A percentile compares a stretch with the other conserved stretches of the same genome.
These are phyloP conservation scores for Blastobotrys malaysiensis DNA, from an alignment of 1,139 yeast species.

Conservation along the genomic window DNA sequence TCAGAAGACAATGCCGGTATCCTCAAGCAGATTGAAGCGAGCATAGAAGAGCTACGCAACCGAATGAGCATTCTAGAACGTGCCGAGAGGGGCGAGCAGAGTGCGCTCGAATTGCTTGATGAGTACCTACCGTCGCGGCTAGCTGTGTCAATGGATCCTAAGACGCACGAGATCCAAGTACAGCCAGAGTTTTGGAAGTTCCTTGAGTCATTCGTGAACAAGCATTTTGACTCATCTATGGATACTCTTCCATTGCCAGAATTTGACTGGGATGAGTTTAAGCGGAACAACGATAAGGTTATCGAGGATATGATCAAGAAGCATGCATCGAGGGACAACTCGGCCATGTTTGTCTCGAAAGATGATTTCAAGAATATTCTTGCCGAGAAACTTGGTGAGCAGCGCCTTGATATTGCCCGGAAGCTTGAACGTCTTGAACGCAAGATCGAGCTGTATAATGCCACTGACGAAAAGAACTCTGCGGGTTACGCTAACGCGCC, in stretches of 20 bases:
- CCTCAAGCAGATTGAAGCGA: conserved; percentile 10
- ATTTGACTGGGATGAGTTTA: conserved; percentile 13
- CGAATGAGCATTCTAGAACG: conserved; percentile 10
- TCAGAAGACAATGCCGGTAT: conserved; percentile 4
- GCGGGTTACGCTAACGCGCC: conserved; percentile 2
- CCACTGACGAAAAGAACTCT: conserved; percentile 5
- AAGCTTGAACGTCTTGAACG: conserved; percentile 11
- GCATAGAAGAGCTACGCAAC: conserved; percentile 5
- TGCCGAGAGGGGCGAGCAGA: conserved; percentile 11
- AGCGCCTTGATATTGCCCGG: conserved; percentile 9
- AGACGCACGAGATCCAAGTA: conserved; percentile 9
- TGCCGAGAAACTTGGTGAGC: conserved; percentile 6
- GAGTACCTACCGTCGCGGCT: conserved; percentile 12
- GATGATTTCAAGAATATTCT: conserved; percentile 11
- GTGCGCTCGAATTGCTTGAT: conserved; percentile 12
- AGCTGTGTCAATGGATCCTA: conserved; percentile 14
- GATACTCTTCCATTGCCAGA: conserved; percentile 1
- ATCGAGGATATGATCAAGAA: conserved; percentile 9
- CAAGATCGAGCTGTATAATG: conserved; percentile 10
- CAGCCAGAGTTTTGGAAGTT: conserved; percentile 15
- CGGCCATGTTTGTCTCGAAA: conserved; percentile 11
- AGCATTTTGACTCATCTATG: conserved; percentile 1
- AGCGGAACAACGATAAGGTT: conserved; percentile 10
- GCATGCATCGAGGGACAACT: conserved; percentile 6
- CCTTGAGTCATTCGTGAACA: conserved; percentile 5